These are phyloP conservation scores for Podospora anserina DNA, from an alignment of 495 filamentous ascomycete genomes.

Conservation along the genomic window DNA sequence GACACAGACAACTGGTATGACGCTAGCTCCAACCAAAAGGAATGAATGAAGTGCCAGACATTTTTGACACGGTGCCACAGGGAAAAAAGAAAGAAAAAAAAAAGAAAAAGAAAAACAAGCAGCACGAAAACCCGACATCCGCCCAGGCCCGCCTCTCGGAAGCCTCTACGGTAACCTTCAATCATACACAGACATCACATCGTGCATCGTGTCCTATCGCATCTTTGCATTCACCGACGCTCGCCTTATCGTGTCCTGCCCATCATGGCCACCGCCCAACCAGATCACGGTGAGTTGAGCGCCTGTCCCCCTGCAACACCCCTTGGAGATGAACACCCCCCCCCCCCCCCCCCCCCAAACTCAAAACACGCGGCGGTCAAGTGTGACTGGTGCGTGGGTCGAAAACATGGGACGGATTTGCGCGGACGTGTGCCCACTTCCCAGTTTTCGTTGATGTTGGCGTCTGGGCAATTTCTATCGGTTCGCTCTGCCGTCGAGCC, in stretches of 20 bases:
- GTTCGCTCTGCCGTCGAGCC: slow-evolving; percentile 38
- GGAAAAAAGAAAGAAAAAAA: not conserved
- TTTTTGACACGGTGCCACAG: slow-evolving; percentile 28
- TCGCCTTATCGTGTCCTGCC: slow-evolving; percentile 6
- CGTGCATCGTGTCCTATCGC: slow-evolving; percentile 9
- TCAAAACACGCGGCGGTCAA: not conserved
- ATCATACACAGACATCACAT: slow-evolving; percentile 11
- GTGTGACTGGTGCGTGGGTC: not conserved
- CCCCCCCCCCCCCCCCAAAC: slow-evolving; percentile 10
- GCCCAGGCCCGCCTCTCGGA: slow-evolving; percentile 11
- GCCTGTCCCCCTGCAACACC: not conserved
- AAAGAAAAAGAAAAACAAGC: not conserved
- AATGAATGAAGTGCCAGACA: slow-evolving; percentile 25
- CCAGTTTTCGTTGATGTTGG: slow-evolving; percentile 32
- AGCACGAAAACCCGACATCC: slow-evolving; percentile 13
- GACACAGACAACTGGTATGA: slow-evolving; percentile 30
- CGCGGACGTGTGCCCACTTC: slow-evolving; percentile 29
- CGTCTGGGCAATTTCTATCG: slow-evolving; percentile 24
- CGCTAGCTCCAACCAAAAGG: slow-evolving; percentile 29
- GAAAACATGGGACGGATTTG: slow-evolving; percentile 16
- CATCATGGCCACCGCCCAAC: slow-evolving; percentile 34
- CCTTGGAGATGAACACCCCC: slow-evolving; percentile 15
- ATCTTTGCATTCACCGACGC: not conserved
- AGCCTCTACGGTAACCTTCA: not conserved
- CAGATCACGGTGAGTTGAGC: slow-evolving; percentile 33